phyloP scores from a whole-genome alignment of 345 rosid species.

The Lenwebbia sp. region DNA sequence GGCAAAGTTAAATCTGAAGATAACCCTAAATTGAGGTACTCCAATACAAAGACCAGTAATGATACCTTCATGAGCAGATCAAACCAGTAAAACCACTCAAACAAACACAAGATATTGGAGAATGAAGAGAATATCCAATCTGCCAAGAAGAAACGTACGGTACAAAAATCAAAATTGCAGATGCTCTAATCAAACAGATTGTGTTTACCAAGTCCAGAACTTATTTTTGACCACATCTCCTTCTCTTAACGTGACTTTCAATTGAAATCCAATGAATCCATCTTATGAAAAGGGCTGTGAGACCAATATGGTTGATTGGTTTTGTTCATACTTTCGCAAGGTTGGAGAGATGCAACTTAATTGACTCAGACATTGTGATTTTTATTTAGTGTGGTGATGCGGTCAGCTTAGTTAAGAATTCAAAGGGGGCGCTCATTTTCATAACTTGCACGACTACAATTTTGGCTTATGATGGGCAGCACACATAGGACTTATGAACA shows the following conservation, averaged over 20 bases:
- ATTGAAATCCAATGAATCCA: neutral
- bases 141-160: neutral
- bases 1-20: neutral
- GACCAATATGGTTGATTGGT: neutral
- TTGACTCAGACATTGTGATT: neutral
- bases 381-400: neutral
- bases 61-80: neutral
- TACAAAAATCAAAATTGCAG: neutral
- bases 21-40: neutral
- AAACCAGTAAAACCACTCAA: neutral
- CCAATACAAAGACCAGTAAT: neutral
- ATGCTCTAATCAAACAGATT: neutral
- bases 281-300: neutral
- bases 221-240: neutral
- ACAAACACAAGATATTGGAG: neutral
- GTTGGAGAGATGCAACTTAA: neutral
- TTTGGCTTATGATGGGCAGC: neutral
- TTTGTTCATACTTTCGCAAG: neutral
- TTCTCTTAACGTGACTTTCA: neutral
- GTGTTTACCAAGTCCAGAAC: neutral
- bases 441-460: neutral
- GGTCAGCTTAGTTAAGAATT: neutral
- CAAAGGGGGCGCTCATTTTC: neutral
- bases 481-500: neutral
- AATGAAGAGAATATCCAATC: neutral